Evolutionary conservation across 2,329 filamentous ascomycete species (phyloP), one percentile per base, ranked within the genome.

Genomic region (Xylaria sp.): DNA sequence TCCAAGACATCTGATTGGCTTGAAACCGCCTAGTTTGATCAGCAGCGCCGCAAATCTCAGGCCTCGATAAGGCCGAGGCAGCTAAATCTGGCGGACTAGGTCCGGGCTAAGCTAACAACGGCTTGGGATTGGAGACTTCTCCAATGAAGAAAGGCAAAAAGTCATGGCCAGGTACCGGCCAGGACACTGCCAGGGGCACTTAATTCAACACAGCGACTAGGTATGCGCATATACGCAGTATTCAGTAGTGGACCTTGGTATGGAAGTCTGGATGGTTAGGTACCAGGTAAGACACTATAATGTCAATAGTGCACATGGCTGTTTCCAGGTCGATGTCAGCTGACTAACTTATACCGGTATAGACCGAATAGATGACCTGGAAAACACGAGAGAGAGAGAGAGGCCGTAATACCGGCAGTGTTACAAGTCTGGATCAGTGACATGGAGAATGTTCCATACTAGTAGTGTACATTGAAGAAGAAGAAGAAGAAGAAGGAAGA

Each of bases 11-110:
- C 20, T 60, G 66, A 66, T 68, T 68, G 66, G 66, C 22, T 17
- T 36, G 15, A 29, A 31, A 44, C 3, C 54, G 33, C 2, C 54
- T 50, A 10, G 62, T 68, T 65, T 68, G 66, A 68, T 66, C 66
- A 68, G 53, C 66, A 66, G 63, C 62, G 58, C 62, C 63, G 62
- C 61, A 63, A 59, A 65, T 58, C 62, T 55, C 49, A 65, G 58
- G 20, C 49, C 47, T 65, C 51, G 31, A 61, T 62, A 65, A 31
- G 62, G 61, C 61, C 65, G 57, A 65, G 56, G 39, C n/a, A 29
- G 42, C 57, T 55, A 51, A 38, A 38, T 42, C 25, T 55, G 66
- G 36, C 22, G 33, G 62, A 39, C 66, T 65, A 58, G 36, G 25
- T 62, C 62, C 22, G 33, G 62, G 47, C 66, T 65, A 58, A 44